Evolutionary conservation across 495 filamentous ascomycete species (phyloP), one percentile per base, ranked within the genome.

Genomic region (Cercophora sp.): DNA sequence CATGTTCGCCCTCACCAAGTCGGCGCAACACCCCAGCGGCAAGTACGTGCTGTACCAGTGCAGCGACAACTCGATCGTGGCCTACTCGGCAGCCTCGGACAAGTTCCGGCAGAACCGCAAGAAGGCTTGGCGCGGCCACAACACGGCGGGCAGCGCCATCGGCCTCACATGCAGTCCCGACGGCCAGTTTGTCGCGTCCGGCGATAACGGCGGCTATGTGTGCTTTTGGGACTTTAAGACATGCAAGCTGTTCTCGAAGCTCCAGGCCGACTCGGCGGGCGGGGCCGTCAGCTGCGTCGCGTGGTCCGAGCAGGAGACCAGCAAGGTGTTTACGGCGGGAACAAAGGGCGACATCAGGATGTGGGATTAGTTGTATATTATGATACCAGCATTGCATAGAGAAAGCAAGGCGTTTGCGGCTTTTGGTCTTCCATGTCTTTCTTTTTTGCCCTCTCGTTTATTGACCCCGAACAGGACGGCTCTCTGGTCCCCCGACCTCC

Each of bases 221-320:
- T 96, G 88, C 69, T 96, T 96, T 73, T 98, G 91, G 91, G 92
- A 96, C 68, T 97, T 88, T 84, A 98, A 97, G 82, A 96, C 89
- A 31, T 90, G 91, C 61, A 97, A 96, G 72, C 89, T 98, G 88
- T 96, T 86, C 69, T 87, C 93, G 69, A 97, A 97, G 81, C 81
- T 98, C 48, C 75, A 85, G 68, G 91, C 89, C 2, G 66, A 69
- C 41, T 48, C 47, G 25, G 81, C 85, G 48, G 85, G 88, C 37
- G 83, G 85, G 5, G 81, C 92, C 11, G 80, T 96, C 36, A 88
- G 88, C 42, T 87, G 84, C 59, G 74, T 89, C 40, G 85, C 86
- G 68, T 98, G 91, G 91, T 91, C 96, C 72, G 89, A 91, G 26
- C 86, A 96, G 73, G 94, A 97, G 76, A 92, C 85, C 5, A 90